These are phyloP conservation scores for Cryptococcus amylolentus DNA, from an alignment of 1,284 basidiomycete genomes.

Conservation along the genomic window DNA sequence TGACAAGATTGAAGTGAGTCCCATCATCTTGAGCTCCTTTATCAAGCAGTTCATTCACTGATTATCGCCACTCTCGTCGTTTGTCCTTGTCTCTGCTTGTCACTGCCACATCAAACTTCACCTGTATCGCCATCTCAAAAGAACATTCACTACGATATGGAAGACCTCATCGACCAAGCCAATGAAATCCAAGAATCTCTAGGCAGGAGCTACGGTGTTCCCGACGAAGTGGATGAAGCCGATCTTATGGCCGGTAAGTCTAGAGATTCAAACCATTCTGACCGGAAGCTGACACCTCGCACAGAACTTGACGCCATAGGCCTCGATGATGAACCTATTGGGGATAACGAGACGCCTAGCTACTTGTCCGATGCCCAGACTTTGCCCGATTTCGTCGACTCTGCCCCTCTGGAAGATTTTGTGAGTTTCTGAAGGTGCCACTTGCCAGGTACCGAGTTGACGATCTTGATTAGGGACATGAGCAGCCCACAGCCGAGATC, in stretches of 20 bases:
- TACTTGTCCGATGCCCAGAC: slow-evolving; percentile 81
- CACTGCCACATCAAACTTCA: neutral
- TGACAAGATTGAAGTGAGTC: slow-evolving; percentile 90
- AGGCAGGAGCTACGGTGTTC: slow-evolving; percentile 89
- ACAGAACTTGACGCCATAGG: slow-evolving; percentile 84
- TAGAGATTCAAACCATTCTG: neutral
- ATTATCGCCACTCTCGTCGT: neutral
- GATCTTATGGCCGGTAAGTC: slow-evolving; percentile 88
- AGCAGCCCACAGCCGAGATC: slow-evolving; percentile 3
- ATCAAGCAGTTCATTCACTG: neutral
- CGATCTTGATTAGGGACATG: neutral
- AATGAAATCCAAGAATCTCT: slow-evolving; percentile 97
- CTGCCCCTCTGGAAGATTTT: slow-evolving; percentile 58
- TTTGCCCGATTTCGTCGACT: slow-evolving; percentile 84
- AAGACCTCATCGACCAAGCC: slow-evolving; percentile 92
- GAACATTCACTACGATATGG: slow-evolving; percentile 97
- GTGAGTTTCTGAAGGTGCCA: slow-evolving; percentile 20
- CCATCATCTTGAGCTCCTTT: neutral
- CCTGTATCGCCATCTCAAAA: slow-evolving; percentile 43
- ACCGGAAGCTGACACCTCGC: neutral
- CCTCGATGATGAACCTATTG: slow-evolving; percentile 61
- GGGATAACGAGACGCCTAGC: slow-evolving; percentile 79
- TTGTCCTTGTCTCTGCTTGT: neutral
- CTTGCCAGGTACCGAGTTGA: neutral
- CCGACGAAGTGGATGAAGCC: slow-evolving; percentile 96